phyloP scores from a whole-genome alignment of 192 early-diverging fungal species.

The Podila epicladia region DNA sequence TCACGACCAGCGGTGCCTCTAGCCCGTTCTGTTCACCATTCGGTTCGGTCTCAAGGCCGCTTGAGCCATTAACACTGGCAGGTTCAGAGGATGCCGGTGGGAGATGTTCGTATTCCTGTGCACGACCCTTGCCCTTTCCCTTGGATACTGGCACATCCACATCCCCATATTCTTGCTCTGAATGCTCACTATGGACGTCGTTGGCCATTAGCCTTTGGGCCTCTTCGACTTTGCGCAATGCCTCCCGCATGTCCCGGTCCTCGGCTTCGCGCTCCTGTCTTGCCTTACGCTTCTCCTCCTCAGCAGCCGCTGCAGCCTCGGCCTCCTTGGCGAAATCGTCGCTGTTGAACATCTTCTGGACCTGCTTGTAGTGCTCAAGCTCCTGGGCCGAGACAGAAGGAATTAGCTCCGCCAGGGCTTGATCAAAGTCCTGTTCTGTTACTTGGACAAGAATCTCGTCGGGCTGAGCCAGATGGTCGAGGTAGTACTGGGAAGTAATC shows the following conservation, averaged over 20 bases:
- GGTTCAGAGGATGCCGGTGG: not conserved
- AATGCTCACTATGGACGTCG: not conserved
- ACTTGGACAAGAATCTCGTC: conserved; percentile 87
- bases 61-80: not conserved
- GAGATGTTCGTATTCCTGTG: conserved; percentile 29
- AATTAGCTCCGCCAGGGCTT: conserved; percentile 84
- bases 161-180: conserved; percentile 2
- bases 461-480: conserved; percentile 80
- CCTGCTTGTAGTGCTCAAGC: conserved; percentile 82
- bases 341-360: conserved; percentile 83
- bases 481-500: conserved; percentile 90
- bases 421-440: conserved; percentile 81
- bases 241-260: conserved; percentile 13
- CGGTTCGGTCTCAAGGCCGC: too few relatives aligned
- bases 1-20: conserved; percentile 21
- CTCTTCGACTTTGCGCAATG: conserved; percentile 28
- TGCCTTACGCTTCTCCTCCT: conserved; percentile 11
- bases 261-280: not conserved
- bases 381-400: conserved; percentile 91
- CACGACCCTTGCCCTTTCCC: conserved; percentile 38
- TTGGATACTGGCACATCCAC: conserved; percentile 1
- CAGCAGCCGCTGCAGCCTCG: conserved; percentile 39
- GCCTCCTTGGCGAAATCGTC: conserved; percentile 50
- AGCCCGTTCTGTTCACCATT: not conserved
- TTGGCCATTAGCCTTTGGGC: conserved; percentile 20